phyloP scores from a whole-genome alignment of 495 filamentous ascomycete genomes.

The Pseudevernia furfuracea region DNA sequence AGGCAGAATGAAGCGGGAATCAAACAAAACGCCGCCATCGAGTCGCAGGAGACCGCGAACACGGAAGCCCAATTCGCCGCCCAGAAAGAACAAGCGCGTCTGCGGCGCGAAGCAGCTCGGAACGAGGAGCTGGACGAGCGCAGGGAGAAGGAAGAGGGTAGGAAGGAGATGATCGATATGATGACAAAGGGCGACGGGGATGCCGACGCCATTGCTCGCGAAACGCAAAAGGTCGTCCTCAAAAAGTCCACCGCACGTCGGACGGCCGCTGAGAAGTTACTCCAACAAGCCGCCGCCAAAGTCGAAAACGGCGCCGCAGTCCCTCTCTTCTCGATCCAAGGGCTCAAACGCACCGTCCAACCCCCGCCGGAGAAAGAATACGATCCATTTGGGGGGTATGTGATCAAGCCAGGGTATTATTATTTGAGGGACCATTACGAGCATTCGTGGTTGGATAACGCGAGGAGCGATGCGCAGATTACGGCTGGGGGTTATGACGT shows the following conservation, averaged over 20 bases:
- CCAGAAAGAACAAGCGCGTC: slow-evolving; percentile 58
- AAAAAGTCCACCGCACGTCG: slow-evolving; percentile 55
- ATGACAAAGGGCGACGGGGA: slow-evolving; percentile 44
- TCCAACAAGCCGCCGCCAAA: slow-evolving; percentile 35
- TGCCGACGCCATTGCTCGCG: slow-evolving; percentile 42
- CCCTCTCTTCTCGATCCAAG: slow-evolving; percentile 54
- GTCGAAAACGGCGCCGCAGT: slow-evolving; percentile 28
- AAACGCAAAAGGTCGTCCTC: slow-evolving; percentile 56
- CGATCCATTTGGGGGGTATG: slow-evolving; percentile 78
- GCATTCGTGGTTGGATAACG: slow-evolving; percentile 53
- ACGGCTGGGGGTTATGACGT: slow-evolving; percentile 79
- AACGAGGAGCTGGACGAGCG: slow-evolving; percentile 60
- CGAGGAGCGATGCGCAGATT: slow-evolving; percentile 48
- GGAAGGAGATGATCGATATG: slow-evolving; percentile 49
- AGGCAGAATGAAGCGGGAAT: slow-evolving; percentile 58
- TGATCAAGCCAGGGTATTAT: slow-evolving; percentile 61
- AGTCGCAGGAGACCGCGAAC: slow-evolving; percentile 45
- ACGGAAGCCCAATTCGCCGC: slow-evolving; percentile 55
- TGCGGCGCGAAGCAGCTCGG: slow-evolving; percentile 47
- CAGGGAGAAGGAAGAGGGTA: slow-evolving; percentile 50
- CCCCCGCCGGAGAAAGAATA: slow-evolving; percentile 66
- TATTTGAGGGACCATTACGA: slow-evolving; percentile 58
- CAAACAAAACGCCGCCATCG: slow-evolving; percentile 46
- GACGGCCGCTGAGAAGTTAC: slow-evolving; percentile 42
- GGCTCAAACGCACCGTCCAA: slow-evolving; percentile 58